Conservation (phyloP, 768 basidiomycete species). For the Dendrothele bispora region DNA sequence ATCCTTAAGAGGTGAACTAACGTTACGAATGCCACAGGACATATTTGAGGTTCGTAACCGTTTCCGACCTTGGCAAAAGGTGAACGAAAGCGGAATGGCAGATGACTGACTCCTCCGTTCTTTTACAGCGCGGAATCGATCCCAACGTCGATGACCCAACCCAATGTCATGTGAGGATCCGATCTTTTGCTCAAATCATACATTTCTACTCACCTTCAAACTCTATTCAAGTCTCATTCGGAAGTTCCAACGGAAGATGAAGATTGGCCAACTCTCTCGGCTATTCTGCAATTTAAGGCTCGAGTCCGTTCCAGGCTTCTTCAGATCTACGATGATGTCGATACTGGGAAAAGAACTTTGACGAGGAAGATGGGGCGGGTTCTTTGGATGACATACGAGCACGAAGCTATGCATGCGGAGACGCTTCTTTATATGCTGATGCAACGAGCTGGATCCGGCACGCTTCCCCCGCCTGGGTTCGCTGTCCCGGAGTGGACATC, state of each 20-base stretch:
- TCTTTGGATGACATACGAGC: conserved; percentile 89
- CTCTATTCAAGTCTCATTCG: conserved; percentile 69
- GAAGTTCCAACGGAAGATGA: conserved; percentile 76
- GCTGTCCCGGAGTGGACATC: conserved; percentile 68
- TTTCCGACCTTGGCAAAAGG: not conserved
- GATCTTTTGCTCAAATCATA: conserved; percentile 3
- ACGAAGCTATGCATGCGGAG: conserved; percentile 88
- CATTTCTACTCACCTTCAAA: conserved; percentile 1
- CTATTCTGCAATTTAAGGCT: conserved; percentile 76
- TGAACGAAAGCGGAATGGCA: not conserved
- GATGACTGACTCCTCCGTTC: conserved; percentile 4
- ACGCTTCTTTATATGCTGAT: conserved; percentile 95
- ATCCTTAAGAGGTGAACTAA: conserved; percentile 9
- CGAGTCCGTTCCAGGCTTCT: conserved; percentile 74
- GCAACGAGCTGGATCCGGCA: conserved; percentile 76
- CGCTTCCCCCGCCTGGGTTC: conserved; percentile 78
- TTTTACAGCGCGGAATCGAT: conserved; percentile 89
- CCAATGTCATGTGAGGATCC: conserved; percentile 81
- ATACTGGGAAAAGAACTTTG: conserved; percentile 46
- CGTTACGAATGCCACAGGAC: conserved; percentile 36
- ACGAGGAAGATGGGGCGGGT: conserved; percentile 74
- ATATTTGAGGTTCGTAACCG: conserved; percentile 74
- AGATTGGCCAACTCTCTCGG: conserved; percentile 80
- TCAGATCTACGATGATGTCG: conserved; percentile 72
- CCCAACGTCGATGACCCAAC: conserved; percentile 91